These are phyloP conservation scores for Thraustotheca clavata DNA, from an alignment of 352 stramenopile genomes.

Conservation along the genomic window DNA sequence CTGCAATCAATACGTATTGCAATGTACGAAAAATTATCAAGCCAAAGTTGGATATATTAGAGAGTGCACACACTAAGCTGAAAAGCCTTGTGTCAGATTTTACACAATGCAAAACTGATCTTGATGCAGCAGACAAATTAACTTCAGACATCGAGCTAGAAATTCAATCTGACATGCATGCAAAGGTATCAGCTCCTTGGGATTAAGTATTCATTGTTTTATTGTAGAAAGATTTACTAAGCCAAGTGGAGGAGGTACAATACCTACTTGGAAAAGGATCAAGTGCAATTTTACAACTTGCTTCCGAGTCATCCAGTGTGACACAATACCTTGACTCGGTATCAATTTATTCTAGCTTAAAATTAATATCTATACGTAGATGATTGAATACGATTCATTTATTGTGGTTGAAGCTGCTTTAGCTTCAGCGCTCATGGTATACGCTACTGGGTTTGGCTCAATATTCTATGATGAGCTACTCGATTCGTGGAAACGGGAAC, in stretches of 20 bases:
- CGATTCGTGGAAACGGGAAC: conserved; percentile 17
- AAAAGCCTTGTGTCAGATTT: conserved; percentile 53
- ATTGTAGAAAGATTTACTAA: conserved; percentile 25
- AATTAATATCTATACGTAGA: conserved; percentile 2
- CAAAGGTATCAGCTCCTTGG: not conserved
- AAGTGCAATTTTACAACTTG: not conserved
- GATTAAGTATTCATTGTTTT: not conserved
- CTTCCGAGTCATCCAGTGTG: conserved; percentile 26
- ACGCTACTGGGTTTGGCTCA: conserved; percentile 24
- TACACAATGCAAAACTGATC: conserved; percentile 53
- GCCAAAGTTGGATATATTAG: conserved; percentile 57
- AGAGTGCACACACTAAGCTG: conserved; percentile 43
- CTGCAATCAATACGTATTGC: conserved; percentile 57
- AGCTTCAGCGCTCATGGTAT: conserved; percentile 32
- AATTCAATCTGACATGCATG: conserved; percentile 15
- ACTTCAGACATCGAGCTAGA: conserved; percentile 11
- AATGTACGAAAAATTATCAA: conserved; percentile 37
- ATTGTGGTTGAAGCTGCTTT: conserved; percentile 33
- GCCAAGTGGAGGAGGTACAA: conserved; percentile 26
- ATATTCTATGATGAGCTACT: conserved; percentile 23
- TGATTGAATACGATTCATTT: conserved; percentile 14
- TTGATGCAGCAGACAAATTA: conserved; percentile 36
- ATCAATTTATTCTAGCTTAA: conserved; percentile 21
- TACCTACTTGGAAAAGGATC: conserved; percentile 33
- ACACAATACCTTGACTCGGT: conserved; percentile 36